Conservation (phyloP, 768 basidiomycete species). For the Cantharellus anzutake region DNA sequence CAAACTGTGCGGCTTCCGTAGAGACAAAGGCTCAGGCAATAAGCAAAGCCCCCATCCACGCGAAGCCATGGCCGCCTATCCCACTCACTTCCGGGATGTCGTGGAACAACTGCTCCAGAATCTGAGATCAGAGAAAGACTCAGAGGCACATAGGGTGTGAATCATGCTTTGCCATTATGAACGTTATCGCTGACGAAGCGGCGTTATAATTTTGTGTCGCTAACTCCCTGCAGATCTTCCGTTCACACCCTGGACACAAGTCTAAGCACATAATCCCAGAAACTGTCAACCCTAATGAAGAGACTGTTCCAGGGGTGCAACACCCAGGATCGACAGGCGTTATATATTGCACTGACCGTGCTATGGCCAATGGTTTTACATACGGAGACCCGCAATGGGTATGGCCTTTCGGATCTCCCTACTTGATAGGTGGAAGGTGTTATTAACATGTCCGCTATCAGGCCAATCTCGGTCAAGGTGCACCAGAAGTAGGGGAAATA, state of each 20-base stretch:
- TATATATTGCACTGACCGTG: constrained; percentile 82
- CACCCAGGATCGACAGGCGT: constrained; percentile 24
- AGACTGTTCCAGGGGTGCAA: constrained; percentile 64
- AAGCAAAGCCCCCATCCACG: no score
- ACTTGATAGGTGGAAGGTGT: not conserved
- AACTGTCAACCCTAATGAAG: constrained; percentile 52
- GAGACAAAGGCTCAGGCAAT: no score
- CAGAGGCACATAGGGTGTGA: constrained; percentile 67
- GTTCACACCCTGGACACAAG: constrained; percentile 48
- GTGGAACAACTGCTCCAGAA: constrained; percentile 31
- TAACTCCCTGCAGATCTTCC: constrained; percentile 39
- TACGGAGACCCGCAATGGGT: constrained; percentile 57
- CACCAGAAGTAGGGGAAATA: constrained; percentile 50
- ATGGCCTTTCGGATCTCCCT: constrained; percentile 25
- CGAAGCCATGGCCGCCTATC: not conserved
- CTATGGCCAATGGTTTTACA: constrained; percentile 88
- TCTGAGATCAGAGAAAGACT: constrained; percentile 60
- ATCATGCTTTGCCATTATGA: not conserved
- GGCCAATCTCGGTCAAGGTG: constrained; percentile 84
- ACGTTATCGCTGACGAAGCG: not conserved
- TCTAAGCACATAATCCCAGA: constrained; percentile 46
- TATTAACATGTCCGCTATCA: constrained; percentile 14
- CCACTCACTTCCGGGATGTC: constrained; percentile 7
- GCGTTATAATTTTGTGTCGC: not conserved
- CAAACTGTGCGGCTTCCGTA: no score